phyloP scores from a whole-genome alignment of 805 yeast genomes.

The Saccharomycopsis sp. region DNA sequence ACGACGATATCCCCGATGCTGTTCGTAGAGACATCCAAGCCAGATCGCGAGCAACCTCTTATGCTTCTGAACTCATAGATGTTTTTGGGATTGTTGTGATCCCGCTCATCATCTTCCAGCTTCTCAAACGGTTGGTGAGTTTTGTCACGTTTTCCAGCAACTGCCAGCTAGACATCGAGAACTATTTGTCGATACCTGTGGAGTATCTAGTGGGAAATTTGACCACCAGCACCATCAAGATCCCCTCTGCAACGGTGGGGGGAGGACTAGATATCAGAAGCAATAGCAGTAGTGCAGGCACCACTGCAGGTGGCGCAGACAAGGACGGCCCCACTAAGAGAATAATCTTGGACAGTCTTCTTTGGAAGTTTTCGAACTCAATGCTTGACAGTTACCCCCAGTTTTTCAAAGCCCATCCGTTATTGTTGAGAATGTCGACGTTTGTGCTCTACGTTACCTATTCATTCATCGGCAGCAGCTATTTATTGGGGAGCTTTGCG shows the following conservation, averaged over 20 bases:
- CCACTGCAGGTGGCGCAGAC: not conserved
- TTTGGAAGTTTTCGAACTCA: slow-evolving; percentile 15
- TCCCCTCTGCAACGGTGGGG: not conserved
- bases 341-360: slow-evolving; percentile 4
- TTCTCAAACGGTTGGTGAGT: slow-evolving; percentile 11
- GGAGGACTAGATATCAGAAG: not conserved
- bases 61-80: slow-evolving; percentile 7
- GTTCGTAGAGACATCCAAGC: not conserved
- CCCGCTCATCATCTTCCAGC: slow-evolving; percentile 6
- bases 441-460: slow-evolving; percentile 5
- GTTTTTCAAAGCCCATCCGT: slow-evolving; percentile 7
- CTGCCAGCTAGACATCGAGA: slow-evolving; percentile 8
- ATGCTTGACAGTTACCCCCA: slow-evolving; percentile 5
- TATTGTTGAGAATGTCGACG: slow-evolving; percentile 1
- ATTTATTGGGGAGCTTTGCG: slow-evolving; percentile 7
- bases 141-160: slow-evolving; percentile 17
- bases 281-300: not conserved
- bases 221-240: not conserved
- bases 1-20: not conserved
- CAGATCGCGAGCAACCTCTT: not conserved
- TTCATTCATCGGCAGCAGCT: slow-evolving; percentile 1
- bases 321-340: not conserved
- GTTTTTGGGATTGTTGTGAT: slow-evolving; percentile 11
- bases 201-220: slow-evolving; percentile 4
- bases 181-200: slow-evolving; percentile 8